Evolutionary conservation across 805 yeast genomes (phyloP), one percentile per base, ranked within the genome.

Genomic region (Candida namnaoensis): DNA sequence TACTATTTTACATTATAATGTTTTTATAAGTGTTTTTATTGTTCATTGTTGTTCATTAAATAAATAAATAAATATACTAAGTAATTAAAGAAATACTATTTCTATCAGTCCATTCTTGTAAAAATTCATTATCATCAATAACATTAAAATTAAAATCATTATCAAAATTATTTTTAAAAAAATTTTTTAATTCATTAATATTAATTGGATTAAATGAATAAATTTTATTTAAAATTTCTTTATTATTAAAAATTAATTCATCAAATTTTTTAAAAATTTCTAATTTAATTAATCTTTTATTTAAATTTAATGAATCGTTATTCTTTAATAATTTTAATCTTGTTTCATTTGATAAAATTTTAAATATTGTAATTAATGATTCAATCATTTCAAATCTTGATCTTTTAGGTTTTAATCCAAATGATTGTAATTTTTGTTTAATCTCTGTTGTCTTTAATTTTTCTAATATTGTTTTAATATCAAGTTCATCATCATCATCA

Each of bases 401-500:
- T 32, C 44, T 51, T 9, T 54, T 38, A 0, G 61, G 58, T 41
- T 55, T 55, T 5, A 55, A 24, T 0, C 59, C 59, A 41, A 48
- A 56, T 12, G 47, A 51, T 34, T 50, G 44, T 15, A 54, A 47
- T 35, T 43, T 53, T 32, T 41, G 45, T 19, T 19, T 19, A 3
- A 19, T 19, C 19, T 19, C 19, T 19, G 19, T 19, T 19, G 19
- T 19, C 2, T 19, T 19, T 19, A 19, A 19, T 3, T 19, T 19
- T 19, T 19, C 19, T 19, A 19, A 19, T 19, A 19, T 19, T 19
- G 19, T 19, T 19, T 19, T 19, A 19, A 19, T 19, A 19, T 19
- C 19, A 19, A 19, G n/a, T n/a, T 32, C 14, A 14, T 32, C 14
- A 32, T 32, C 4, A 32, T 13, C 8, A 3, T 13, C 15, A 32